Base-by-base conservation (phyloP, 495 filamentous ascomycete species). In the Penicillium daleae region DNA sequence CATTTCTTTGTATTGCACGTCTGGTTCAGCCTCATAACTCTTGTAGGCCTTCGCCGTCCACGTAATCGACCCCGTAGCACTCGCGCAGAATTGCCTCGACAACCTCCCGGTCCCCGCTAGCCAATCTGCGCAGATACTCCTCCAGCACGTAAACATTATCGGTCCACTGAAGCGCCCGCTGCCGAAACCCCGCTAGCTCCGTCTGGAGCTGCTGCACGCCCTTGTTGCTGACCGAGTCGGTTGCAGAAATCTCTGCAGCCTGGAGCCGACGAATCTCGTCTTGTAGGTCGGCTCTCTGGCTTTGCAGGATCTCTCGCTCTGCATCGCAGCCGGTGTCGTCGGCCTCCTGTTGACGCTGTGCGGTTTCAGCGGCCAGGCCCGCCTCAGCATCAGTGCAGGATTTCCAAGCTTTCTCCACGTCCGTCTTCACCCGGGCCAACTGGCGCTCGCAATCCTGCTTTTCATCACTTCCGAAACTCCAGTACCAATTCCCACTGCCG, bases 401-500 rank as follows among this genome's bases (percentile, higher is more conserved):
- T 39, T 64, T 80, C 42, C 63, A 72, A 46, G 82, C 68, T 63
- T 83, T 86, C 57, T 80, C 82, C 67, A 83, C 72, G 59, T 92
- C 89, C 55, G 77, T 74, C 42, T 76, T 78, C 44, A 87, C 72
- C 55, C 78, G 77, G 44, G 72, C 77, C 54, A 89, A 66, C 46
- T 76, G 68, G 13, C 63, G 69, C 59, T 86, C 80, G 58, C 79
- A 81, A 17, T 71, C 71, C 42, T 82, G 82, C 71, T 83, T 86
- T 61, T 86, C 87, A 39, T 91, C 89, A 54, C 80, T 85, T 32
- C 73, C 72, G 69, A 93, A 93, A 61, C 80, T 82, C 90, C 90
- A 93, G 77, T 91, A 92, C 90, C 90, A 93, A 69, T 92, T 92
- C 17, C 87, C 89, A 58, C 82, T 89, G 59, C 90, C 90, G 67